Evolutionary conservation across 345 rosid genomes (phyloP).

Genomic region (Conringia planisiliqua): DNA sequence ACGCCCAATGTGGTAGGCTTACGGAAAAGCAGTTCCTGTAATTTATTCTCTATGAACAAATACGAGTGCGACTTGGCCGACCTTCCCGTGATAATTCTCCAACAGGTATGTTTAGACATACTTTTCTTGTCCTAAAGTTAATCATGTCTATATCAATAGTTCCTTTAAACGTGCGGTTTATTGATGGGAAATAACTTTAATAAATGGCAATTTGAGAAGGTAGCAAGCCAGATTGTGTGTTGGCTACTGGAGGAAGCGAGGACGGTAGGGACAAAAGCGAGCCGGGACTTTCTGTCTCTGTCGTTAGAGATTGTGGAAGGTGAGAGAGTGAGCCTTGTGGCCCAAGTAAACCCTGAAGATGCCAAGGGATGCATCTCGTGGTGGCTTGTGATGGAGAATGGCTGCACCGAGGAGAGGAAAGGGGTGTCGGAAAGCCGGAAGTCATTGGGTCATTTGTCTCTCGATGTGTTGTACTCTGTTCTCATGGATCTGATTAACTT

Average conservation of each 20-base stretch:
- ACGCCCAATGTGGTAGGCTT: constrained; percentile 79
- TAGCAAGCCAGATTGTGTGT: constrained; percentile 88
- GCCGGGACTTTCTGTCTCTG: constrained; percentile 63
- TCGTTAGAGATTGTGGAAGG: constrained; percentile 85
- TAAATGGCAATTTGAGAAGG: constrained; percentile 34
- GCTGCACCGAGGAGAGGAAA: constrained; percentile 58
- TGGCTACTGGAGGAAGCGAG: constrained; percentile 95
- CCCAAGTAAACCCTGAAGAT: constrained; percentile 80
- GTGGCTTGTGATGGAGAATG: constrained; percentile 90
- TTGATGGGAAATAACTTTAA: not conserved
- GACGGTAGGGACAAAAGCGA: constrained; percentile 72
- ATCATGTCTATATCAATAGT: not conserved
- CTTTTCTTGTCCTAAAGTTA: not conserved
- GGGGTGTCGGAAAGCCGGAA: constrained; percentile 56
- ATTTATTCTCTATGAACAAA: constrained; percentile 61
- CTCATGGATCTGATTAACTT: constrained; percentile 80
- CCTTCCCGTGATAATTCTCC: constrained; percentile 75
- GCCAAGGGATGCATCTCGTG: constrained; percentile 71
- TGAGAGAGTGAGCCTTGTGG: constrained; percentile 74
- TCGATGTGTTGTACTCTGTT: constrained; percentile 61
- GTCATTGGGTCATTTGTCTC: constrained; percentile 72
- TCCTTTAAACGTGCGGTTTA: not conserved
- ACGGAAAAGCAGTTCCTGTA: constrained; percentile 63
- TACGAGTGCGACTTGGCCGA: constrained; percentile 73
- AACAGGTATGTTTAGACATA: constrained; percentile 58